These are phyloP conservation scores for Nicotiana undulata DNA, from an alignment of 257 asterid species.

Conservation along the genomic window DNA sequence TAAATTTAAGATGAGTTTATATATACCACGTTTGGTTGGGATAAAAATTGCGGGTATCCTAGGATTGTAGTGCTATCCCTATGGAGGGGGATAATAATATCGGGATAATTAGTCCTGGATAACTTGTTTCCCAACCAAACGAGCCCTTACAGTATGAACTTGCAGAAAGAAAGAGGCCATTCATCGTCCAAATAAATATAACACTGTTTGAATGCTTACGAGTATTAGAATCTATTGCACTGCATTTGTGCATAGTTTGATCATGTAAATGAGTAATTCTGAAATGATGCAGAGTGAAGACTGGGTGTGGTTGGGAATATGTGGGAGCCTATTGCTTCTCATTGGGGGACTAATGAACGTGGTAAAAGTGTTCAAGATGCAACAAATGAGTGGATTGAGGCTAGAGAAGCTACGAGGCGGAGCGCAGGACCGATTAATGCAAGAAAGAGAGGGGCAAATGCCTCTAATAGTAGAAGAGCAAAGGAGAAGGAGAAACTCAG, in stretches of 20 bases:
- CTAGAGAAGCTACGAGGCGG: slow-evolving; percentile 87
- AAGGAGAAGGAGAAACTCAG: slow-evolving; percentile 16
- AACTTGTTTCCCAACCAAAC: too few relatives aligned
- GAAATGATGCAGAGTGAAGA: slow-evolving; percentile 40
- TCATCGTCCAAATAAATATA: not conserved
- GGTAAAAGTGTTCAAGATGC: slow-evolving; percentile 80
- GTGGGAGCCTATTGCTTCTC: slow-evolving; percentile 56
- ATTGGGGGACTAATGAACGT: slow-evolving; percentile 65
- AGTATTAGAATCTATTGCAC: not conserved
- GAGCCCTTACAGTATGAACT: too few relatives aligned
- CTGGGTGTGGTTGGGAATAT: slow-evolving; percentile 62
- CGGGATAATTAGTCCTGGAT: too few relatives aligned
- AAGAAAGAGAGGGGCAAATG: slow-evolving; percentile 42
- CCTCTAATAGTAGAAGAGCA: slow-evolving; percentile 36
- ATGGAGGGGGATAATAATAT: too few relatives aligned
- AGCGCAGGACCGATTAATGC: slow-evolving; percentile 54
- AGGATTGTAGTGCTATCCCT: too few relatives aligned
- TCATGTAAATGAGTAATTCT: not conserved
- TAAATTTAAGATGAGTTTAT: too few relatives aligned
- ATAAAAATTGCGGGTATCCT: too few relatives aligned
- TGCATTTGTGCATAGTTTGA: not conserved
- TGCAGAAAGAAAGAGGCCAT: too few relatives aligned
- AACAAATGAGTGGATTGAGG: slow-evolving; percentile 41
- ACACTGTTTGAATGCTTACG: not conserved
- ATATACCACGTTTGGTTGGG: too few relatives aligned